Base-by-base conservation (phyloP, 306 rosid species). In the Lathyrus aphaca region DNA sequence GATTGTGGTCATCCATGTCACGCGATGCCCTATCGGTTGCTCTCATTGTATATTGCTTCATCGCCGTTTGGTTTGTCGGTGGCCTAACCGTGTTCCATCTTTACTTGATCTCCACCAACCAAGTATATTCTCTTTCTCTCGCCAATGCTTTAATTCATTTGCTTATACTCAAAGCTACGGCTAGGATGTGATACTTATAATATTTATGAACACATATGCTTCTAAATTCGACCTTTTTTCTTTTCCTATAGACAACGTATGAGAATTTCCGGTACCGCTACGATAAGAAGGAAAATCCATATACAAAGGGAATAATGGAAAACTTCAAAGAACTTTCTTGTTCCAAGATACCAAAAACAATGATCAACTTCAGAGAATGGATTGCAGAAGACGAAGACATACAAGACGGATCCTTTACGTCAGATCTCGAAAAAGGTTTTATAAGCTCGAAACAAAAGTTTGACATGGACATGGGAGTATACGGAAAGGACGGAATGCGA, bases 261-360 rank as follows among this genome's bases (percentile, higher is more conserved):
- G 98, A 94, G 84, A 94, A 90, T 64, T 94, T 94, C 53, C 89
- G 96, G 23, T 90, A 88, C 55, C 98, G 91, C 15, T 94, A 94
- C 1, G 97, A 94, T 71, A 87, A 84, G 90, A 90, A 90, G 60
- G 87, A 84, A 67, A 94, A 90, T 42, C 98, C 98, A 11, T 87
- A 23, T 46, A 65, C 78, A 8, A 85, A 62, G 42, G 97, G 98
- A 53, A 14, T 88, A 27, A 0, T 75, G 23, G 59, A 44, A 58
- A 94, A 94, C 81, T 72, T 86, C 5, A 88, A 82, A 69, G 92
- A 90, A 49, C 87, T 90, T 27, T 88, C 95, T 6, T 94, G 82
- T 83, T n/a, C 83, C 6, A 88, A 66, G 71, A 84, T 87, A 40
- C 96, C 96, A 39, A 79, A 77, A 18, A 53, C 90, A 16, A 10